Evolutionary conservation across 805 yeast species (phyloP).

Genomic region (Wickerhamiella qilinensis): DNA sequence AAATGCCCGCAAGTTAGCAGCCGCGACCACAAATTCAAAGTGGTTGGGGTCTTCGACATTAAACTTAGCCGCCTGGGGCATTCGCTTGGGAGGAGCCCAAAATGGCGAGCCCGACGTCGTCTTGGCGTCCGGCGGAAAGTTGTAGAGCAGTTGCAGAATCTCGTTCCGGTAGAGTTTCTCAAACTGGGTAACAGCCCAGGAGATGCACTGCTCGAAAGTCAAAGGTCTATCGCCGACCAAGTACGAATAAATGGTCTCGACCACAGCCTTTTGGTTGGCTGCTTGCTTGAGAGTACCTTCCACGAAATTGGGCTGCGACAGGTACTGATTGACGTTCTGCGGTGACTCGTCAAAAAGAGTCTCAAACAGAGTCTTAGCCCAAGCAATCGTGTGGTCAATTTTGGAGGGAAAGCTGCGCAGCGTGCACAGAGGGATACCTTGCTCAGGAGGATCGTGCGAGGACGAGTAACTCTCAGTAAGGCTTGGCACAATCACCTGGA

Average conservation of each 20-base stretch:
- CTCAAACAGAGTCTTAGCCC: constrained; percentile 94
- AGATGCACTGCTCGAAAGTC: constrained; percentile 81
- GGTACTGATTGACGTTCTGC: constrained; percentile 78
- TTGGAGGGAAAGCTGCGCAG: constrained; percentile 94
- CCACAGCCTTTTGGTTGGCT: constrained; percentile 76
- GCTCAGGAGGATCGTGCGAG: constrained; percentile 97
- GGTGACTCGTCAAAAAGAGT: constrained; percentile 85
- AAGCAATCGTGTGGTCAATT: constrained; percentile 97
- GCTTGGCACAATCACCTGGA: constrained; percentile 88
- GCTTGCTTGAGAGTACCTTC: constrained; percentile 83
- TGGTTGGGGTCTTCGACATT: constrained; percentile 66
- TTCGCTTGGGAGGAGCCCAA: constrained; percentile 97
- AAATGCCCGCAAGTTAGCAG: constrained; percentile 79
- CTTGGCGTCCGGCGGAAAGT: constrained; percentile 87
- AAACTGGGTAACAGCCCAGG: constrained; percentile 87
- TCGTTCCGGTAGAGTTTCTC: constrained; percentile 75
- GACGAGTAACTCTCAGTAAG: constrained; percentile 92
- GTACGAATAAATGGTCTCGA: constrained; percentile 56
- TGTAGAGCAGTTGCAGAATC: constrained; percentile 75
- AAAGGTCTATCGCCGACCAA: constrained; percentile 71
- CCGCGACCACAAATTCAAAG: constrained; percentile 69
- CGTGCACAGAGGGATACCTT: constrained; percentile 92
- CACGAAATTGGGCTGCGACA: constrained; percentile 83
- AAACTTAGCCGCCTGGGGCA: constrained; percentile 73
- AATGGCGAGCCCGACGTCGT: constrained; percentile 85